Evolutionary conservation across 306 rosid genomes (phyloP).

Genomic region (Casuarina equisetifolia): DNA sequence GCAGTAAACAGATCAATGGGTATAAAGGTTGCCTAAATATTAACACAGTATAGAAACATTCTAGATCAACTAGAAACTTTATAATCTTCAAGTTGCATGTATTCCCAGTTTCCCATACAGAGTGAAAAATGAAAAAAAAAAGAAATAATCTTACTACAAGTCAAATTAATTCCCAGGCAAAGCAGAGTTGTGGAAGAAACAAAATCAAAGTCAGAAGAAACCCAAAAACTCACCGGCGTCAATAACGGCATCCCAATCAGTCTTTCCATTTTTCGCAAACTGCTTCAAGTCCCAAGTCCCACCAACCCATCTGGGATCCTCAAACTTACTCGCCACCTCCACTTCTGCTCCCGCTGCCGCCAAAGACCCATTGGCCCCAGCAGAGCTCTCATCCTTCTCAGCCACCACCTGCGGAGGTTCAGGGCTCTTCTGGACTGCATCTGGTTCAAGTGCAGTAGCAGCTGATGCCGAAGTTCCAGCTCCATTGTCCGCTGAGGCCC

Average conservation of each 20-base stretch:
- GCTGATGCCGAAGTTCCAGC: slow-evolving; percentile 42
- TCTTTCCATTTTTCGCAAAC: slow-evolving; percentile 67
- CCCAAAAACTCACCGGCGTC: slow-evolving; percentile 69
- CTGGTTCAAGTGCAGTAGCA: slow-evolving; percentile 35
- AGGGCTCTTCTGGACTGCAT: slow-evolving; percentile 27
- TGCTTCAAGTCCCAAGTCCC: slow-evolving; percentile 98
- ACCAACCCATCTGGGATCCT: slow-evolving; percentile 69
- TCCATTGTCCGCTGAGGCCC: slow-evolving; percentile 59
- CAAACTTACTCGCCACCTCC: slow-evolving; percentile 38
- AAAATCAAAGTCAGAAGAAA: not conserved
- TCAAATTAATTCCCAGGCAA: not conserved
- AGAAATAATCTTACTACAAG: too few species aligned
- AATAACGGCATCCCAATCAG: slow-evolving; percentile 96
- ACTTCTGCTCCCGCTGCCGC: slow-evolving; percentile 39
- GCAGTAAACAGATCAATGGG: not conserved
- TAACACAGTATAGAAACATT: not conserved
- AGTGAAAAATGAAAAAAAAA: not conserved
- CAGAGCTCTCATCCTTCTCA: slow-evolving; percentile 30
- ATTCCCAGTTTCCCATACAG: not conserved
- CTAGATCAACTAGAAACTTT: not conserved
- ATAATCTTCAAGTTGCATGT: not conserved
- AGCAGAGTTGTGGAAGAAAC: too few species aligned
- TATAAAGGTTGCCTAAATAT: not conserved
- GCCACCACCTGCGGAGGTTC: slow-evolving; percentile 27
- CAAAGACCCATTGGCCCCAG: slow-evolving; percentile 55